These are phyloP conservation scores for Helianthus annuus DNA, from an alignment of 129 eudicot genomes.

Conservation along the genomic window DNA sequence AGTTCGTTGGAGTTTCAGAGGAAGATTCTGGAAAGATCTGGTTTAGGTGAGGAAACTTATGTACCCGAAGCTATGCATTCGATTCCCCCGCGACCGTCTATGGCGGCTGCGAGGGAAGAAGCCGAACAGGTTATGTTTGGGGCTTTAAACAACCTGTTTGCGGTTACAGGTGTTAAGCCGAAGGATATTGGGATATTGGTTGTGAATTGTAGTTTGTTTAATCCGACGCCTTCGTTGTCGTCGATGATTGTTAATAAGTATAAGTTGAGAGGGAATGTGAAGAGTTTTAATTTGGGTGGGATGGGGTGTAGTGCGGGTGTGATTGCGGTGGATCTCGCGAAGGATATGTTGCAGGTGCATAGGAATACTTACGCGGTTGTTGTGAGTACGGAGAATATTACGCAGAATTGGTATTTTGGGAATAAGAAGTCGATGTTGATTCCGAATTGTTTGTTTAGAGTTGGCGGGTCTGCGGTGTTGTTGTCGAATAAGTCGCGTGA, in stretches of 20 bases:
- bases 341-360: constrained; percentile 64
- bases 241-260: constrained; percentile 81
- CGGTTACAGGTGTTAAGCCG: constrained; percentile 45
- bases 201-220: constrained; percentile 74
- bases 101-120: constrained; percentile 76
- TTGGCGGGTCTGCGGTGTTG: constrained; percentile 68
- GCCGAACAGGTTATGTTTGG: constrained; percentile 82
- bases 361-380: constrained; percentile 63
- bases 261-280: constrained; percentile 63
- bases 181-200: constrained; percentile 72
- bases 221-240: constrained; percentile 66
- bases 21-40: constrained; percentile 61
- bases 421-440: constrained; percentile 73
- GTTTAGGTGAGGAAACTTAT: constrained; percentile 69
- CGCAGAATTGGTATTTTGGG: constrained; percentile 82
- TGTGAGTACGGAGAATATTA: constrained; percentile 69
- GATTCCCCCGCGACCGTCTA: constrained; percentile 60
- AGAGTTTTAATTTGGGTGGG: constrained; percentile 69
- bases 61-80: constrained; percentile 70
- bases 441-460: constrained; percentile 69
- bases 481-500: constrained; percentile 55
- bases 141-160: constrained; percentile 50
- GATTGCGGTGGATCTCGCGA: constrained; percentile 62
- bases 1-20: constrained; percentile 58
- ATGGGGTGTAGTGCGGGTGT: constrained; percentile 88